These are phyloP conservation scores for Salix udensis DNA, from an alignment of 345 rosid genomes.

Conservation along the genomic window DNA sequence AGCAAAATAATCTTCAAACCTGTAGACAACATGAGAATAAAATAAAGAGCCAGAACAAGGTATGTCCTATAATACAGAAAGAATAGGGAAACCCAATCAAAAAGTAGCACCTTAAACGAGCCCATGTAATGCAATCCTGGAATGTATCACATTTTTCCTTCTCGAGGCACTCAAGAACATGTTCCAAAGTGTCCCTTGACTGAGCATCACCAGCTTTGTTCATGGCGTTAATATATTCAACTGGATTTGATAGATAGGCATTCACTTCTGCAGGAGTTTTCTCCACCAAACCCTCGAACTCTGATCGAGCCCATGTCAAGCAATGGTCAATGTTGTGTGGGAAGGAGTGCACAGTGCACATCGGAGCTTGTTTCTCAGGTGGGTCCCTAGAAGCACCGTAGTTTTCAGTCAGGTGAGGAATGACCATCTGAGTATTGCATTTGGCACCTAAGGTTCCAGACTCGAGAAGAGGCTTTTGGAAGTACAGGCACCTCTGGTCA, in stretches of 20 bases:
- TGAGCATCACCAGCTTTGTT: constrained; percentile 92
- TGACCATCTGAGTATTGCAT: constrained; percentile 98
- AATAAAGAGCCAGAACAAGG: constrained; percentile 13
- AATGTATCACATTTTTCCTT: constrained; percentile 77
- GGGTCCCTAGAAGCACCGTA: constrained; percentile 99
- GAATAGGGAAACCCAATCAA: constrained; percentile 4
- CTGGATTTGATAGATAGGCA: constrained; percentile 77
- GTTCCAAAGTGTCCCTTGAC: constrained; percentile 86
- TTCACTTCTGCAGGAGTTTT: constrained; percentile 96
- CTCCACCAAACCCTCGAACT: constrained; percentile 97
- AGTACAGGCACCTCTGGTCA: constrained; percentile 94
- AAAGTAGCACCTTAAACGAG: constrained; percentile 69
- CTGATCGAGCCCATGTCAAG: constrained; percentile 98
- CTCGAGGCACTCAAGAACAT: constrained; percentile 86
- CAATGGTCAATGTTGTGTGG: constrained; percentile 99
- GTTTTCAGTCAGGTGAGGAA: constrained; percentile 95
- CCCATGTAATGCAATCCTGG: constrained; percentile 95
- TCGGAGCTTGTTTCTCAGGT: constrained; percentile 99
- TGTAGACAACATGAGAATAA: constrained; percentile 25
- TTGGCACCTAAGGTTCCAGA: constrained; percentile 98
- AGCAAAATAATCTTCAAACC: constrained; percentile 91
- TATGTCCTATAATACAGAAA: neutral
- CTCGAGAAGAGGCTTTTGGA: constrained; percentile 98
- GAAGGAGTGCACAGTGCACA: constrained; percentile 99
- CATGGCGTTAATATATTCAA: constrained; percentile 65